Conservation (phyloP, 805 yeast genomes). For the Pichia cabralensis region DNA sequence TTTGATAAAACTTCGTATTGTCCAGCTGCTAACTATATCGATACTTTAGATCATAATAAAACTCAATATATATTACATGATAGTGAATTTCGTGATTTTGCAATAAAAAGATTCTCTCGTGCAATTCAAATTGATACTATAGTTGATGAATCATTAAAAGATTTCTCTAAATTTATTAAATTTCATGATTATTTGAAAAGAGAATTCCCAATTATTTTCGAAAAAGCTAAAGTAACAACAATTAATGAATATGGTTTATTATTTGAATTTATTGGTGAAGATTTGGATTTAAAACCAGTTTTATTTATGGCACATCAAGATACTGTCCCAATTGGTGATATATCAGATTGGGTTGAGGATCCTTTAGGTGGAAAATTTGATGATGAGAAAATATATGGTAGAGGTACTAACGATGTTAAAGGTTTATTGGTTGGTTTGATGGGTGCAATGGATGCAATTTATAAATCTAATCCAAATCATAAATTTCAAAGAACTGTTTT, state of each 20-base stretch:
- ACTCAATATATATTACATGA: conserved; percentile 25
- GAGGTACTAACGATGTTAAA: conserved; percentile 73
- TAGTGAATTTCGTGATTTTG: conserved; percentile 23
- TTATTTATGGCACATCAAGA: conserved; percentile 72
- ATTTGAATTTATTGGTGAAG: conserved; percentile 51
- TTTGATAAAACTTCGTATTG: conserved; percentile 26
- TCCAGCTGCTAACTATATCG: conserved; percentile 30
- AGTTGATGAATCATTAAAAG: conserved; percentile 19
- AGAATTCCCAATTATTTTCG: conserved; percentile 44
- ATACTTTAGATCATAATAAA: conserved; percentile 8
- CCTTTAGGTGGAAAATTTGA: conserved; percentile 61
- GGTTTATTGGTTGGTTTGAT: conserved; percentile 54
- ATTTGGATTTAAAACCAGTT: conserved; percentile 44
- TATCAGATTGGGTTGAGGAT: conserved; percentile 50
- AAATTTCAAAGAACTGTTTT: conserved; percentile 42
- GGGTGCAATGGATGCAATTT: conserved; percentile 50
- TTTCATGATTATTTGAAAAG: conserved; percentile 13
- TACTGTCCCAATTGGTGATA: conserved; percentile 65
- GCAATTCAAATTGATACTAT: conserved; percentile 47
- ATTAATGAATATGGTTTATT: conserved; percentile 58
- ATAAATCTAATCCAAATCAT: conserved; percentile 41
- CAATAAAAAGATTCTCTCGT: conserved; percentile 34
- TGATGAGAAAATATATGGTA: conserved; percentile 57
- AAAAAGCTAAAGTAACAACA: conserved; percentile 34
- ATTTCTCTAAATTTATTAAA: conserved; percentile 15